Evolutionary conservation across 2,329 filamentous ascomycete genomes (phyloP).

Genomic region (Xylaria sp.): DNA sequence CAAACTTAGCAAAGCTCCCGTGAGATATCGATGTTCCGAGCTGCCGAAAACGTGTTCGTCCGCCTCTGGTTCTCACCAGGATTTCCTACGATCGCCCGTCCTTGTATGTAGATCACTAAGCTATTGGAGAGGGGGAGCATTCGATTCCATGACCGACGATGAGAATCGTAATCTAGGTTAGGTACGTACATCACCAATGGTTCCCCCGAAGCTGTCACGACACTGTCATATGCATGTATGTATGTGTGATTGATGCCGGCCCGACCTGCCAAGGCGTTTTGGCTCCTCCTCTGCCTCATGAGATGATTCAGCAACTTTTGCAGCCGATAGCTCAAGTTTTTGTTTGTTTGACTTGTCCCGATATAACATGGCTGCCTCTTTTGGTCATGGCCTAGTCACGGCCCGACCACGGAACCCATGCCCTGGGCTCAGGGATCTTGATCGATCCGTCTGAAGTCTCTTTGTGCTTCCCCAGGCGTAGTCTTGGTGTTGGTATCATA

Average conservation of each 20-base stretch:
- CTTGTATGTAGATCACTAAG: conserved; percentile 17
- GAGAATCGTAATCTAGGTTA: not conserved
- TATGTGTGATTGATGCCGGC: conserved; percentile 1
- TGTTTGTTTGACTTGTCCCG: not conserved
- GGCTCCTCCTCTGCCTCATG: conserved; percentile 2
- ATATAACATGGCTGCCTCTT: conserved; percentile 14
- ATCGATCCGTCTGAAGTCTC: conserved; percentile 2
- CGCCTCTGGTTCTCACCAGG: conserved; percentile 16
- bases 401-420: not conserved
- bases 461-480: not conserved
- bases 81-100: conserved; percentile 11
- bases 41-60: conserved; percentile 22
- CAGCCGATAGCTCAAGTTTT: not conserved
- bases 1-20: conserved; percentile 9
- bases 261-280: conserved; percentile 21
- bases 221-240: not conserved
- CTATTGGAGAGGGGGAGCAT: not conserved
- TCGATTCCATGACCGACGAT: not conserved
- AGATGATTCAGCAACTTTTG: conserved; percentile 8
- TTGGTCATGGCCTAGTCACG: not conserved
- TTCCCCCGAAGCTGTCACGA: conserved; percentile 2
- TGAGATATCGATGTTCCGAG: conserved; percentile 15
- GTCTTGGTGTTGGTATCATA: not conserved
- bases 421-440: conserved; percentile 7
- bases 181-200: not conserved